phyloP scores from a whole-genome alignment of 176 grass and related monocot species.

The Sorghum bicolor region Sorghum_bicolor_NCBIv3 NC_012876.2:5805001-5805500 shows the following conservation, averaged over 20 bases:
- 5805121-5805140: neutral
- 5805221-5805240: neutral
- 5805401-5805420: neutral
- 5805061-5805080: conserved; percentile 25
- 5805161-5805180: neutral
- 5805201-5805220: neutral
- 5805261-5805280: neutral
- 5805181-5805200: neutral
- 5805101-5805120: neutral
- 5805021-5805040: neutral
- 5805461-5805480: neutral
- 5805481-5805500: too few species aligned
- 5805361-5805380: neutral
- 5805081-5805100: conserved; percentile 10
- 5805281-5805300: neutral
- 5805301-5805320: too few species aligned
- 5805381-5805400: neutral
- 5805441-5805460: neutral
- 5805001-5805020: neutral
- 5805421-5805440: neutral
- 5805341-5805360: neutral
- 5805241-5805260: neutral
- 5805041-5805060: conserved; percentile 18
- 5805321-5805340: neutral
- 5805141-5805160: neutral